A percentile compares a stretch with the other conserved stretches of the same genome.
phyloP scores from a whole-genome alignment of 768 basidiomycete genomes.

The Auricularia sp. region DNA sequence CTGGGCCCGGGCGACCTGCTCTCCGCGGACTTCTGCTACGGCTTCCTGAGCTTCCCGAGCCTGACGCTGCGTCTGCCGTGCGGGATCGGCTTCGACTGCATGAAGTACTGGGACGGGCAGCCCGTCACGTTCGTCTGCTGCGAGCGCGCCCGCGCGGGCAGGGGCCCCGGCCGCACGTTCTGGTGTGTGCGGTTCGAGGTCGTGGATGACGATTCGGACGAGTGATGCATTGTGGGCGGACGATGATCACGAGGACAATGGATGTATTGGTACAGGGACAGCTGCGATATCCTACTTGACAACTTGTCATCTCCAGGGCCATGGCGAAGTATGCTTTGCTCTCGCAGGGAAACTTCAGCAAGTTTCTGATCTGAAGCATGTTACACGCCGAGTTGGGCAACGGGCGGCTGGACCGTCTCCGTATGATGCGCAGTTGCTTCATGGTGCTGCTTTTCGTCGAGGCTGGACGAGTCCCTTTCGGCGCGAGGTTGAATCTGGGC shows the following conservation, averaged over 20 bases:
- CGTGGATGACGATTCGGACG: neutral
- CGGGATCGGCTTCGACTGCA: conserved; percentile 71
- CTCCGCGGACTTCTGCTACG: conserved; percentile 80
- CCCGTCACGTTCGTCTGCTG: conserved; percentile 84
- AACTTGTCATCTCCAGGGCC: too few species aligned
- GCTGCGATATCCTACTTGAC: too few species aligned
- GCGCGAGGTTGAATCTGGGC: too few species aligned
- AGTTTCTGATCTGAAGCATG: too few species aligned
- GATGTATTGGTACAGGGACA: neutral
- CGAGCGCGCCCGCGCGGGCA: conserved; percentile 28
- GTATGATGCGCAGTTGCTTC: too few species aligned
- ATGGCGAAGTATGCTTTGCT: too few species aligned
- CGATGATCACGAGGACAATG: neutral
- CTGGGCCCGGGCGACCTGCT: conserved; percentile 37
- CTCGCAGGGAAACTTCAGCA: too few species aligned
- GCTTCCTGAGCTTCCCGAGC: conserved; percentile 66
- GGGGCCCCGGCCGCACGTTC: conserved; percentile 4
- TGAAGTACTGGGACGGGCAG: conserved; percentile 90
- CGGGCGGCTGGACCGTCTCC: too few species aligned
- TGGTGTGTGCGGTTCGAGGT: conserved; percentile 8
- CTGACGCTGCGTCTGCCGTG: conserved; percentile 69
- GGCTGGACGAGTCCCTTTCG: too few species aligned
- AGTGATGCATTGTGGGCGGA: neutral
- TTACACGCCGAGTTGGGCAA: too few species aligned
- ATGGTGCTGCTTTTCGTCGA: too few species aligned